A percentile compares a stretch with the other conserved stretches of the same genome.
phyloP scores from a whole-genome alignment of 441 rosid species.

The Euphorbia corollata region DNA sequence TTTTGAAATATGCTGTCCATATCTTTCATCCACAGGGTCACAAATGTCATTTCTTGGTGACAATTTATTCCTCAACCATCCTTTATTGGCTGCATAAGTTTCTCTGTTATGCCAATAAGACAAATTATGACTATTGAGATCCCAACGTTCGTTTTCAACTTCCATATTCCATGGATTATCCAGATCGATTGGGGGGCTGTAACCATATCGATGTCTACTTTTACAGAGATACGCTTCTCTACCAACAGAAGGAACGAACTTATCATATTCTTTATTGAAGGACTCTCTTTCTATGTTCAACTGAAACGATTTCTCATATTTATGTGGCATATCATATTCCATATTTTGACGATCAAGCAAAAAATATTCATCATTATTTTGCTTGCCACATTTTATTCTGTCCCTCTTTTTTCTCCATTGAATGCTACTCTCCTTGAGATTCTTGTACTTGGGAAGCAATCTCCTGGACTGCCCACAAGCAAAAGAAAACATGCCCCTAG shows the following conservation, averaged over 20 bases:
- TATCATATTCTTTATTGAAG: slow-evolving; percentile 25
- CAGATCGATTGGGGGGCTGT: slow-evolving; percentile 26
- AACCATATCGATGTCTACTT: slow-evolving; percentile 26
- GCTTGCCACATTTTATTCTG: not conserved
- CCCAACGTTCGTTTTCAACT: slow-evolving; percentile 25
- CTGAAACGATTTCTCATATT: slow-evolving; percentile 22
- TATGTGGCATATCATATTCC: slow-evolving; percentile 29
- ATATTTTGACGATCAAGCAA: slow-evolving; percentile 23
- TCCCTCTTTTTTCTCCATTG: slow-evolving; percentile 22
- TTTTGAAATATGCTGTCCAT: slow-evolving; percentile 22
- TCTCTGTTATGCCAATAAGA: slow-evolving; percentile 24
- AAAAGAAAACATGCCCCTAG: slow-evolving; percentile 22
- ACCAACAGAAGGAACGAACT: slow-evolving; percentile 23
- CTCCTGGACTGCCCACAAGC: slow-evolving; percentile 26
- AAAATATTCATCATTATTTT: slow-evolving; percentile 24
- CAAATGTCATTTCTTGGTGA: slow-evolving; percentile 22
- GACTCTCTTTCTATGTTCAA: slow-evolving; percentile 26
- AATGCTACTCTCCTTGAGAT: slow-evolving; percentile 21
- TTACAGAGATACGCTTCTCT: slow-evolving; percentile 28
- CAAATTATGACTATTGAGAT: slow-evolving; percentile 20
- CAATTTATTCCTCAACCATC: slow-evolving; percentile 25
- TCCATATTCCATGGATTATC: slow-evolving; percentile 30
- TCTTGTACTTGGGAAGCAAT: slow-evolving; percentile 23
- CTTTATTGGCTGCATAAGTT: slow-evolving; percentile 20
- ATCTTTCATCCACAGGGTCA: slow-evolving; percentile 22